phyloP scores from a whole-genome alignment of 140 eudicot species.

The Stevia rebaudiana region DNA sequence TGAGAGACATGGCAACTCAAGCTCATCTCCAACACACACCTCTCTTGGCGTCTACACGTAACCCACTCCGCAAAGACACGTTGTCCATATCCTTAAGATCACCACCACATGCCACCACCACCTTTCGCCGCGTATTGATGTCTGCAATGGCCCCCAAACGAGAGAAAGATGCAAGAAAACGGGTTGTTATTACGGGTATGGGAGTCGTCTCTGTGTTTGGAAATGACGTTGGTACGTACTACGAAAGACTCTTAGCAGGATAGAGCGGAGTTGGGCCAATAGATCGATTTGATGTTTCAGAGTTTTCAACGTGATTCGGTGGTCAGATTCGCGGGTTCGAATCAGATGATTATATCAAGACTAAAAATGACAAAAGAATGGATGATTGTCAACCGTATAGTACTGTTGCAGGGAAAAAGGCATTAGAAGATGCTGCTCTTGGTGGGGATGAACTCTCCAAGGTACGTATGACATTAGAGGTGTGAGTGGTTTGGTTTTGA shows the following conservation, averaged over 20 bases:
- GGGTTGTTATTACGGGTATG: constrained; percentile 19
- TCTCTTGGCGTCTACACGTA: neutral
- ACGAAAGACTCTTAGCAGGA: constrained; percentile 11
- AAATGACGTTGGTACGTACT: constrained; percentile 5
- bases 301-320: neutral
- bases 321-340: constrained; percentile 5
- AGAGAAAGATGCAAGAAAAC: constrained; percentile 15
- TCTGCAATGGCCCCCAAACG: constrained; percentile 7
- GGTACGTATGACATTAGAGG: no score
- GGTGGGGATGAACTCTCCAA: neutral
- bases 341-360: neutral
- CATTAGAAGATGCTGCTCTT: constrained; percentile 7
- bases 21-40: neutral
- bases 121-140: no score
- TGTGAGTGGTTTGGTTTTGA: no score
- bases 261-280: constrained; percentile 2
- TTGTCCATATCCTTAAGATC: neutral
- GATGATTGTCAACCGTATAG: constrained; percentile 7
- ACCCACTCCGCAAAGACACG: neutral
- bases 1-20: constrained; percentile 1
- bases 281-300: neutral
- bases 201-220: constrained; percentile 20
- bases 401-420: constrained; percentile 13
- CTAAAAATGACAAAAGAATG: neutral
- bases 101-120: neutral